Evolutionary conservation across 495 filamentous ascomycete genomes (phyloP).

Genomic region (Penicillium antarcticum): DNA sequence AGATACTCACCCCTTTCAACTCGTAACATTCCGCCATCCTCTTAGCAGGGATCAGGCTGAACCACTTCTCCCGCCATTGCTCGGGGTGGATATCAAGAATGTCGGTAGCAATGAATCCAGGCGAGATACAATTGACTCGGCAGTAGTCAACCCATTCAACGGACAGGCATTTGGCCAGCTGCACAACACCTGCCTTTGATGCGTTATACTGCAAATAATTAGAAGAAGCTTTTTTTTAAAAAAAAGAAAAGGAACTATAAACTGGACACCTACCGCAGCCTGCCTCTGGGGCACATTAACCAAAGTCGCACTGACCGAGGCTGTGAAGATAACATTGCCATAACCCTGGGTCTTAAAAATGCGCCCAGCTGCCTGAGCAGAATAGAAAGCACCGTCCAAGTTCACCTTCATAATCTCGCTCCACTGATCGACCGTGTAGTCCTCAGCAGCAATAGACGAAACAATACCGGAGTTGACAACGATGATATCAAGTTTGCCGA

Average conservation of each 20-base stretch:
- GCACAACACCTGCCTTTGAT: constrained; percentile 36
- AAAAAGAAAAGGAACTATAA: not conserved
- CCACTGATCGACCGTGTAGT: constrained; percentile 32
- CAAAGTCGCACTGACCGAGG: constrained; percentile 38
- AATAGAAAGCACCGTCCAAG: constrained; percentile 45
- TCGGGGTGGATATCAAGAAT: constrained; percentile 23
- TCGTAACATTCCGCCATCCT: constrained; percentile 29
- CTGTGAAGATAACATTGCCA: constrained; percentile 43
- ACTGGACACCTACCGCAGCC: constrained; percentile 22
- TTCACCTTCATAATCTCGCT: constrained; percentile 45
- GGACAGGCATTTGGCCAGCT: constrained; percentile 33
- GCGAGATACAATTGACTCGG: constrained; percentile 44
- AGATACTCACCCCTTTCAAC: constrained; percentile 28
- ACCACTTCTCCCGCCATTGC: constrained; percentile 25
- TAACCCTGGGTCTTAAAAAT: constrained; percentile 39
- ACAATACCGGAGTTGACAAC: constrained; percentile 73
- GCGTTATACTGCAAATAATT: constrained; percentile 30
- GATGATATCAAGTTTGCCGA: constrained; percentile 71
- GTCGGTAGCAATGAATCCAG: constrained; percentile 42
- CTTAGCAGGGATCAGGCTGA: constrained; percentile 27
- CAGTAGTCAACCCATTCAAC: constrained; percentile 40
- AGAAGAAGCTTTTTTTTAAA: not conserved
- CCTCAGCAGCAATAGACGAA: constrained; percentile 36
- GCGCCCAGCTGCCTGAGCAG: constrained; percentile 39
- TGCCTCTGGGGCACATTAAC: constrained; percentile 48